Evolutionary conservation across 345 rosid species (phyloP).

Genomic region (Dovyalis caffra): DNA sequence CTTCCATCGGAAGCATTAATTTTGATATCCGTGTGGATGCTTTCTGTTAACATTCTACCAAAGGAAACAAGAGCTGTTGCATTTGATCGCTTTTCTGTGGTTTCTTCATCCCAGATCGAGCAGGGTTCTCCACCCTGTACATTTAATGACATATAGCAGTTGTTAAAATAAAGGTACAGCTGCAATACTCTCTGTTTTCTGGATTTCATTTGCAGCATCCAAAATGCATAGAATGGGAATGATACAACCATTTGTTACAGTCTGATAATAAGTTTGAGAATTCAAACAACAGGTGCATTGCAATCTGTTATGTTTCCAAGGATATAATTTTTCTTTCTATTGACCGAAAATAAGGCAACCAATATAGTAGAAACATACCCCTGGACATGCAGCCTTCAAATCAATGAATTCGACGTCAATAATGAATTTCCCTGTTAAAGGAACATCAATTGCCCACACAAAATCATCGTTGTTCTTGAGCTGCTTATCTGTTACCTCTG

Average conservation of each 20-base stretch:
- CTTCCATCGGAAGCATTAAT: conserved; percentile 79
- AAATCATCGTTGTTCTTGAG: conserved; percentile 78
- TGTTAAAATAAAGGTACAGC: conserved; percentile 10
- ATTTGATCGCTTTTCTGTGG: conserved; percentile 42
- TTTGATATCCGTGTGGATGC: conserved; percentile 74
- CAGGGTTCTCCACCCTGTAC: conserved; percentile 65
- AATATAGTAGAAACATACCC: conserved; percentile 42
- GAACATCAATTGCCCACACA: conserved; percentile 79
- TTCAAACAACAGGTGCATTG: background rate
- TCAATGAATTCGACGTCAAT: conserved; percentile 91
- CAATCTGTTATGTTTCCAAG: background rate
- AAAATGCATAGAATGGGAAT: background rate
- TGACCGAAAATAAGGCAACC: background rate
- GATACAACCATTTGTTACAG: background rate
- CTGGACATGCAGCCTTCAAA: conserved; percentile 64
- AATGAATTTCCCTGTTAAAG: conserved; percentile 78
- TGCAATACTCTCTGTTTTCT: background rate
- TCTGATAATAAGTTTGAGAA: too few species aligned
- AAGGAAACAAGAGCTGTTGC: conserved; percentile 58
- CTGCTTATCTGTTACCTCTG: conserved; percentile 71
- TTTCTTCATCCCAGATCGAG: conserved; percentile 82
- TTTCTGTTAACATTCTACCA: conserved; percentile 79
- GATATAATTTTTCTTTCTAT: background rate
- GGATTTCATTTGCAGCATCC: background rate
- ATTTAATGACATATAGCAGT: background rate